Base-by-base conservation (phyloP, 257 asterid genomes). In the Buddleja alternifolia region DNA sequence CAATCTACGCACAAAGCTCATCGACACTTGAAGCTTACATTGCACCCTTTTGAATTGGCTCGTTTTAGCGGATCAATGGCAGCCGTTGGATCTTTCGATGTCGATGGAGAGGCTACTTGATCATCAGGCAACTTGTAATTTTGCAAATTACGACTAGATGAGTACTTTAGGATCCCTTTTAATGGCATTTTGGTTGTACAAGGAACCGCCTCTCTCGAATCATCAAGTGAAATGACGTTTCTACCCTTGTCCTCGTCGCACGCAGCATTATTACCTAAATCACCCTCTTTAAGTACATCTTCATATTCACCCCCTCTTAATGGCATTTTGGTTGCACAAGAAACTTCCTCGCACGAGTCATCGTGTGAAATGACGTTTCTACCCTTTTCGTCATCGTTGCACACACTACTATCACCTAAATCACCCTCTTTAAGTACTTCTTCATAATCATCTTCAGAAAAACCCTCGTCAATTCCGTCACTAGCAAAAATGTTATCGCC, bases 1-100 rank as follows among this genome's bases (percentile, higher is more conserved):
- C 60, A 61, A 65, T 25, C 67, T 58, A 46, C 29, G 4, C 5
- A 29, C 16, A 21, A 10, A 54, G 32, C 63, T 73, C 42, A 39
- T 17, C 40, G 53, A 25, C 73, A 78, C 29, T 78, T 67, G 56
- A 90, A 90, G 34, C 83, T 72, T 15, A 90, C 96, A 57, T 86
- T 90, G 77, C 34, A 77, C 68, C 95, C 95, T 72, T 85, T 88
- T 6, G 95, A 90, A 67, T 85, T 90, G 20, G 95, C 95, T 69
- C 92, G 75, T 73, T 58, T 82, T 55, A 90, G 68, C 3, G 66
- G 17, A 9, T 56, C 44, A 60, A 47, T 57, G 3, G 62, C 44
- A 15, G 14, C 55, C 58, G 12, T 10, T 29, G 14, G 47, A 29
- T 69, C 76, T 11, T 65, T 55, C 0, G 68, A 50, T 10, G 72